These are phyloP conservation scores for Neurospora sp. DNA, from an alignment of 495 filamentous ascomycete genomes.

Conservation along the genomic window DNA sequence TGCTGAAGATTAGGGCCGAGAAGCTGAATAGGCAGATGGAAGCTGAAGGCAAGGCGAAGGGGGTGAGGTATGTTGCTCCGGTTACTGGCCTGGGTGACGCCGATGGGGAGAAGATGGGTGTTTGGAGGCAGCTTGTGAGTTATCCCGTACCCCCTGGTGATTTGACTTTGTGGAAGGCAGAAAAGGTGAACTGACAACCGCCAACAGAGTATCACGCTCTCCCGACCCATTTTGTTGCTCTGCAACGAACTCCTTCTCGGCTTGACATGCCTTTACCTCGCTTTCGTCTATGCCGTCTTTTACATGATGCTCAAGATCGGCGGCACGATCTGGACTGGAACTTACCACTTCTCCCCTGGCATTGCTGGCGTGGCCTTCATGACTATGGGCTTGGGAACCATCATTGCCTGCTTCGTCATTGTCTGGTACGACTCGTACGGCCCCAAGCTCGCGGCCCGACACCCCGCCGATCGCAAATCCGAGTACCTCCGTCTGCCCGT, in stretches of 20 bases:
- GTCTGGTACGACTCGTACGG: slow-evolving; percentile 24
- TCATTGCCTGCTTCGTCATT: slow-evolving; percentile 43
- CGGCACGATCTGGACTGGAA: slow-evolving; percentile 43
- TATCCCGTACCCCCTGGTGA: not conserved
- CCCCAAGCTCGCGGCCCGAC: slow-evolving; percentile 6
- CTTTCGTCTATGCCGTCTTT: slow-evolving; percentile 58
- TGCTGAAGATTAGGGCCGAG: slow-evolving; percentile 36
- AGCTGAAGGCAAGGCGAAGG: not conserved
- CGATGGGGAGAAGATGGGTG: slow-evolving; percentile 10
- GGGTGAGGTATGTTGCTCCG: slow-evolving; percentile 9
- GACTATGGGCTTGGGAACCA: slow-evolving; percentile 31
- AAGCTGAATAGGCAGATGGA: slow-evolving; percentile 33
- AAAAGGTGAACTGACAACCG: not conserved
- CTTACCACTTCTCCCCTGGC: slow-evolving; percentile 31
- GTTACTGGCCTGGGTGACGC: not conserved
- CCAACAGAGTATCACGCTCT: slow-evolving; percentile 16
- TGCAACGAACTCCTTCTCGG: slow-evolving; percentile 52
- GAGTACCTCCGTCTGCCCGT: slow-evolving; percentile 58
- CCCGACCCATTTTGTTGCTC: slow-evolving; percentile 45
- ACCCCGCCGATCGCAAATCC: slow-evolving; percentile 9
- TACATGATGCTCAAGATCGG: slow-evolving; percentile 54
- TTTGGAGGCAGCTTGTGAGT: slow-evolving; percentile 15
- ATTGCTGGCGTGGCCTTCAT: slow-evolving; percentile 23
- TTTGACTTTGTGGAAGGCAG: not conserved
- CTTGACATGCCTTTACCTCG: slow-evolving; percentile 51